Conservation (phyloP, 1,139 yeast genomes). For the Nakaseomyces delphensis region DNA sequence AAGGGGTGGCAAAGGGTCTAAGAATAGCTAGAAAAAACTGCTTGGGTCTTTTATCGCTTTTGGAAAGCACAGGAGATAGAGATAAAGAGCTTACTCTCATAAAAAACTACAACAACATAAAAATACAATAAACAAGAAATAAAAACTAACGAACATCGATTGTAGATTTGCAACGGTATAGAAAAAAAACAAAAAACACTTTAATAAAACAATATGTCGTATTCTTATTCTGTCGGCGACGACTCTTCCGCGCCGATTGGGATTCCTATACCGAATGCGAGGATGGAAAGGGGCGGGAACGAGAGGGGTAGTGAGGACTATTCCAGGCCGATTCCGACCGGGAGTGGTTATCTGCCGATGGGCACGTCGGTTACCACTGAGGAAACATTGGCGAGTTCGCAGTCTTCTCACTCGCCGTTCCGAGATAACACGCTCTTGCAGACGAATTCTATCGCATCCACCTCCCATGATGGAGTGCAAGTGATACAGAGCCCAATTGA, state of each 20-base stretch:
- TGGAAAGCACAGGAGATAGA: too few relatives aligned
- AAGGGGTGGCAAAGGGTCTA: too few relatives aligned
- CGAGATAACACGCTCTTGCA: constrained; percentile 4
- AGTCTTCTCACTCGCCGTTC: constrained; percentile 6
- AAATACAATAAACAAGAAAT: not conserved
- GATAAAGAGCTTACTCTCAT: too few relatives aligned
- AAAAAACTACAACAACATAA: too few relatives aligned
- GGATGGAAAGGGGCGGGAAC: not conserved
- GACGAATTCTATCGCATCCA: constrained; percentile 3
- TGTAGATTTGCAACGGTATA: not conserved
- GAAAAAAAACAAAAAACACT: not conserved
- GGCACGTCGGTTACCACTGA: constrained; percentile 6
- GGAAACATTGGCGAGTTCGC: constrained; percentile 5
- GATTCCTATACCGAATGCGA: constrained; percentile 4
- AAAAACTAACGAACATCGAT: not conserved
- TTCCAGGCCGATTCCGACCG: not conserved
- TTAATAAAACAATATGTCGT: not conserved
- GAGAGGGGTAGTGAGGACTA: not conserved
- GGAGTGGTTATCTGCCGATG: constrained; percentile 7
- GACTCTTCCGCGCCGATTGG: constrained; percentile 5
- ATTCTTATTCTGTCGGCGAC: constrained; percentile 1
- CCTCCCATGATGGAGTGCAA: not conserved
- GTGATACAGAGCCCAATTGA: constrained; percentile 3
- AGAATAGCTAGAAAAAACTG: not conserved
- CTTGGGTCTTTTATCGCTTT: too few relatives aligned